A percentile compares a stretch with the other conserved stretches of the same genome.
Conservation (phyloP, 2,329 filamentous ascomycete genomes). For the Trichothecium roseum region DNA sequence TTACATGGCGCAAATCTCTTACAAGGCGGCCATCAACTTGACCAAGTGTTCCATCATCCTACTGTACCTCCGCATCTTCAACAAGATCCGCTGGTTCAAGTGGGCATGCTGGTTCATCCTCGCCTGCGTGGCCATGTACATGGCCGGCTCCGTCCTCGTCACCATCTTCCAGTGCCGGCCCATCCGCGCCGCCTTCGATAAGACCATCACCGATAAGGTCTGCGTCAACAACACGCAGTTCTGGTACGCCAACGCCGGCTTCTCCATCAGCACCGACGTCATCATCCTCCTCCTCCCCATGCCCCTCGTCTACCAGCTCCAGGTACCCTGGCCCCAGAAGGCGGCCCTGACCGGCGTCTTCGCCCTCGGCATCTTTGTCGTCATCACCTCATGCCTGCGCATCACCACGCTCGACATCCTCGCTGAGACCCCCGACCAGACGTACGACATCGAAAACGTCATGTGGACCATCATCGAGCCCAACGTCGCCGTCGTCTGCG, state of each 20-base stretch:
- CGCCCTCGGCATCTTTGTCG: conserved; percentile 23
- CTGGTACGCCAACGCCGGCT: conserved; percentile 36
- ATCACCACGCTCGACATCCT: conserved; percentile 17
- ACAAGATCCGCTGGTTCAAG: conserved; percentile 15
- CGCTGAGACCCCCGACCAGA: conserved; percentile 16
- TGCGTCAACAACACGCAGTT: conserved; percentile 33
- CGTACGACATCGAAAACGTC: conserved; percentile 20
- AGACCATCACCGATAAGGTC: conserved; percentile 19
- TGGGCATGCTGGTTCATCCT: conserved; percentile 14
- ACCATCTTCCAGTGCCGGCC: conserved; percentile 17
- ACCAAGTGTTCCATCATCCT: conserved; percentile 22
- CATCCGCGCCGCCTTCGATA: conserved; percentile 30
- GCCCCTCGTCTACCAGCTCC: conserved; percentile 29
- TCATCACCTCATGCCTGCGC: conserved; percentile 19
- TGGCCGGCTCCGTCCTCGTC: conserved; percentile 15
- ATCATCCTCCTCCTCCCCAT: conserved; percentile 33
- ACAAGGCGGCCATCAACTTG: conserved; percentile 19
- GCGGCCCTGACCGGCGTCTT: conserved; percentile 25
- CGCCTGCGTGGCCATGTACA: conserved; percentile 13
- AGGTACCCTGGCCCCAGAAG: conserved; percentile 26
- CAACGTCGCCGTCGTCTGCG: conserved; percentile 26
- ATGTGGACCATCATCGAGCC: conserved; percentile 29
- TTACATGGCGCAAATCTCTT: conserved; percentile 16
- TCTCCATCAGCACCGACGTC: conserved; percentile 34
- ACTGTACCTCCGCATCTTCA: conserved; percentile 21